These are phyloP conservation scores for Colletotrichum liriopes DNA, from an alignment of 2,329 filamentous ascomycete species.

Conservation along the genomic window DNA sequence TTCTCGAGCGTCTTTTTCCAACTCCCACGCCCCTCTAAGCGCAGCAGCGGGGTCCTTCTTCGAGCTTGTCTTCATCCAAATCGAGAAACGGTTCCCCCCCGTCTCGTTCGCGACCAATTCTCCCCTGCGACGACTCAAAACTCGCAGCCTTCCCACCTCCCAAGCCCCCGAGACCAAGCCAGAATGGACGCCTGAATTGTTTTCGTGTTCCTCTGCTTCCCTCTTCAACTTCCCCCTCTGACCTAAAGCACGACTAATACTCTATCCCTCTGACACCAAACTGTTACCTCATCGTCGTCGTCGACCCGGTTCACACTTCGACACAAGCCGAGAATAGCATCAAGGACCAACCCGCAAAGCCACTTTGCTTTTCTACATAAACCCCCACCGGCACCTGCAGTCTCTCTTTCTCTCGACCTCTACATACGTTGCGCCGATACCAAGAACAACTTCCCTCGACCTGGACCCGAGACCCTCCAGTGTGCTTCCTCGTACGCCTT, in stretches of 20 bases:
- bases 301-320: not conserved
- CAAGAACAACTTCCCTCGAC: conserved; percentile 10
- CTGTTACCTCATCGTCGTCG: conserved; percentile 34
- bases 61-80: conserved; percentile 42
- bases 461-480: not conserved
- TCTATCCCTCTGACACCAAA: conserved; percentile 12
- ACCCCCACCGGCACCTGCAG: conserved; percentile 16
- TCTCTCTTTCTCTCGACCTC: not conserved
- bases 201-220: conserved; percentile 18
- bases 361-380: conserved; percentile 22
- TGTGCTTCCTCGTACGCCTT: conserved; percentile 13
- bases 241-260: conserved; percentile 40
- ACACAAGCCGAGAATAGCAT: not conserved
- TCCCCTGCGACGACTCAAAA: conserved; percentile 38
- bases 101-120: conserved; percentile 31
- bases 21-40: conserved; percentile 34
- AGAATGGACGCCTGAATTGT: conserved; percentile 32
- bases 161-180: not conserved
- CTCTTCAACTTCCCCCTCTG: conserved; percentile 16
- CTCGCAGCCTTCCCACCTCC: conserved; percentile 40
- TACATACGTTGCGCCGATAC: conserved; percentile 6
- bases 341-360: conserved; percentile 4
- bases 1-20: conserved; percentile 16
- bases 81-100: conserved; percentile 29
- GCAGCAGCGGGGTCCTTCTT: conserved; percentile 31